Evolutionary conservation across 768 basidiomycete species (phyloP), one percentile per base, ranked within the genome.

Genomic region (Boletus coccyginus): DNA sequence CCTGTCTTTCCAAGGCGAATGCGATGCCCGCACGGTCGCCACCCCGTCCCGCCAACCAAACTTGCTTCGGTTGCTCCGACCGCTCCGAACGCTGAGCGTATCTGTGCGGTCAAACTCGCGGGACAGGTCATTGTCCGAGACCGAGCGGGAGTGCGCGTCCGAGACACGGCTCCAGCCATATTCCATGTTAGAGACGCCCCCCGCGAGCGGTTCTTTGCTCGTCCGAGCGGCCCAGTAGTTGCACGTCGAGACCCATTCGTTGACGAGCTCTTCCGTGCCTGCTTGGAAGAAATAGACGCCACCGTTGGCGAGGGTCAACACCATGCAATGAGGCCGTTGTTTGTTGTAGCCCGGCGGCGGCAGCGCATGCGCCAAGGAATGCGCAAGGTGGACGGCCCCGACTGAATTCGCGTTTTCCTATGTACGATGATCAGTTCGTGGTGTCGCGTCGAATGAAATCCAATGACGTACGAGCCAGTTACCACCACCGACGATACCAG

Each of bases 121-220:
- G 12, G 75, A 50, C 16, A 79, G 67, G 46, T 84, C 85, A 51
- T 79, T 78, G 52, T 90, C 86, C 21, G 88, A 85, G 24, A 75
- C 69, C 12, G 85, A 80, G 7, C 81, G 80, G 2, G 72, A 74
- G 54, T 82, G 82, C 40, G 77, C 62, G 56, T 88, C 88, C 27
- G 77, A 63, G 9, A 93, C 80, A 19, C 92, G 82, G 70, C 85
- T 95, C 97, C 97, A 99, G 10, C 97, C 97, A 67, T 98, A 97
- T 71, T 99, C 97, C 91, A 98, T 96, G 74, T 98, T 99, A 47
- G 93, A 94, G 9, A 99, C 95, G 24, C 97, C 97, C 6, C 97
- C 97, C 2, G 90, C 82, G 3, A 99, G 81, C 1, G 97, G 97
- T 68, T 98, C 95, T 64, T 96, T 94, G 72, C 92, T 94, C 53